A percentile compares a stretch with the other conserved stretches of the same genome.
Evolutionary conservation across 176 grass and related monocot genomes (phyloP).

Genomic region (Hsuehochloa calcarea): DNA sequence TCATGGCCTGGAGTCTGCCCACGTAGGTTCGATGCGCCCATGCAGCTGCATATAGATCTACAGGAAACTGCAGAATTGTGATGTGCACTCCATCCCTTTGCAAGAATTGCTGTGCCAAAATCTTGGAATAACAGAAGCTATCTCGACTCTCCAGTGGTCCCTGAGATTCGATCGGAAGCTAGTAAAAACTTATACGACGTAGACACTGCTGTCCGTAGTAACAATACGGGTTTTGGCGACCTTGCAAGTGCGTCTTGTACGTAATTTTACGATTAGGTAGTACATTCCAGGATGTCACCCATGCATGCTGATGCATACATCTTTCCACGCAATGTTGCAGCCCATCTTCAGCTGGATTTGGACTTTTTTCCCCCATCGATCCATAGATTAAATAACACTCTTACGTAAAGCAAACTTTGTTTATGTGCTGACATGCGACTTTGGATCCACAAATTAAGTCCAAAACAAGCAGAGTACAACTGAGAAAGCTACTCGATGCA

Average conservation of each 20-base stretch:
- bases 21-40: background rate
- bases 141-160: background rate
- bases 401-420: background rate
- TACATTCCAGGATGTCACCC: background rate
- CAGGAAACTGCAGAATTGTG: background rate
- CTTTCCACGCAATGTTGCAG: no score
- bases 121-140: background rate
- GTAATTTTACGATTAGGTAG: background rate
- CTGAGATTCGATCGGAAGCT: background rate
- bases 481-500: background rate
- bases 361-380: no score
- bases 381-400: no score
- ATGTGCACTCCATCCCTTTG: background rate
- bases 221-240: background rate
- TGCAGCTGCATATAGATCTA: background rate
- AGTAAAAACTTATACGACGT: background rate
- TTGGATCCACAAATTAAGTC: background rate
- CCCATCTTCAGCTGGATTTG: background rate
- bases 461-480: background rate
- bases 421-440: background rate
- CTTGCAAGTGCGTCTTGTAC: background rate
- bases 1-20: background rate
- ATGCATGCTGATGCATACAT: no score
- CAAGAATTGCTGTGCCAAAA: background rate
- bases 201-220: background rate